phyloP scores from a whole-genome alignment of 2,329 filamentous ascomycete genomes.

The Aspergillus proliferans region DNA sequence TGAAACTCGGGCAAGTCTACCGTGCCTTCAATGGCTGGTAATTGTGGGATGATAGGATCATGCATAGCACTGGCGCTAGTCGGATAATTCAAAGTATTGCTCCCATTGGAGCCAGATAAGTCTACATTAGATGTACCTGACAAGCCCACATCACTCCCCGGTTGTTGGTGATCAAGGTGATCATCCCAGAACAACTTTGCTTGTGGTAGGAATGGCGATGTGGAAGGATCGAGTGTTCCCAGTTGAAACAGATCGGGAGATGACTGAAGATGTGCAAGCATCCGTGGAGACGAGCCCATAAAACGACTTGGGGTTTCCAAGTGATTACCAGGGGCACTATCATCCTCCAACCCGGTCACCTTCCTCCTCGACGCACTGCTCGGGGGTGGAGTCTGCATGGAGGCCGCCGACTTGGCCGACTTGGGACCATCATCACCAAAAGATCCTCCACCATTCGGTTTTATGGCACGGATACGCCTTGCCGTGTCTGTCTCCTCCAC shows the following conservation, averaged over 20 bases:
- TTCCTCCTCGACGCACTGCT: constrained; percentile 52
- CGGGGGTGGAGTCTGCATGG: constrained; percentile 58
- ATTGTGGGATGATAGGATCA: constrained; percentile 25
- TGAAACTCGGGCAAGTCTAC: constrained; percentile 30
- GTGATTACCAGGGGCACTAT: constrained; percentile 23
- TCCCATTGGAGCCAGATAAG: constrained; percentile 15
- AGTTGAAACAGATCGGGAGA: constrained; percentile 54
- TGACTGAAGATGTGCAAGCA: constrained; percentile 51
- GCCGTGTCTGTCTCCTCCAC: constrained; percentile 28
- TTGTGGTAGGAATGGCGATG: constrained; percentile 53
- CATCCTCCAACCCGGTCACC: constrained; percentile 28
- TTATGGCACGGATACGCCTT: constrained; percentile 25
- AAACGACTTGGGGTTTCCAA: constrained; percentile 42
- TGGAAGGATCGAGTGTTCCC: constrained; percentile 46
- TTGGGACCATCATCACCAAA: constrained; percentile 26
- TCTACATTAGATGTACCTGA: constrained; percentile 11
- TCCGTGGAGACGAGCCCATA: constrained; percentile 39
- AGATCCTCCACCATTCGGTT: constrained; percentile 14
- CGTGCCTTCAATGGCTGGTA: constrained; percentile 30
- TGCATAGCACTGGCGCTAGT: constrained; percentile 9
- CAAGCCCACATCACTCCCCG: constrained; percentile 11
- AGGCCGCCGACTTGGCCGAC: constrained; percentile 38
- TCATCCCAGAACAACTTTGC: constrained; percentile 47
- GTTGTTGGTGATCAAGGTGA: constrained; percentile 22
- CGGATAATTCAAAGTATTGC: constrained; percentile 12